Percentiles rank a stretch among this genome's conserved stretches.
These are phyloP conservation scores for Cantharellus anzutake DNA, from an alignment of 768 basidiomycete genomes.

Conservation along the genomic window DNA sequence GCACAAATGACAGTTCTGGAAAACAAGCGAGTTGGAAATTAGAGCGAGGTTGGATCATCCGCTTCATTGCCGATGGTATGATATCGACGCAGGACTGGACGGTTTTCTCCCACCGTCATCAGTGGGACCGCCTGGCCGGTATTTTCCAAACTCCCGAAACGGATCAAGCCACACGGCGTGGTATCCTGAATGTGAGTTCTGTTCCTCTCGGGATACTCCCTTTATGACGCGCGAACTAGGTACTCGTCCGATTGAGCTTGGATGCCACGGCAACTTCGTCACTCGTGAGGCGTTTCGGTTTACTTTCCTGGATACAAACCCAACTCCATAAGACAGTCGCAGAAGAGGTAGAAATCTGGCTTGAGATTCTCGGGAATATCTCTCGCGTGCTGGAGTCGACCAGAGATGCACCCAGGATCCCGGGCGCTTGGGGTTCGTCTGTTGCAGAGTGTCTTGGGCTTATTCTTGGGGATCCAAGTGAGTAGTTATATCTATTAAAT, in stretches of 20 bases:
- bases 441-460: neutral
- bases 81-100: conserved; percentile 60
- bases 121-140: conserved; percentile 75
- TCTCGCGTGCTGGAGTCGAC: conserved; percentile 8
- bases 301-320: conserved; percentile 71
- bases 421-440: neutral
- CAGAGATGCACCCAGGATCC: conserved; percentile 6
- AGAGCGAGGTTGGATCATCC: conserved; percentile 78
- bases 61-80: conserved; percentile 69
- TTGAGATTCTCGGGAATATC: conserved; percentile 19
- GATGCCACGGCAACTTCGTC: conserved; percentile 39
- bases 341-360: conserved; percentile 15
- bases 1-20: conserved; percentile 27
- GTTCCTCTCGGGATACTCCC: conserved; percentile 9
- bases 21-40: conserved; percentile 43
- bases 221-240: too few species aligned
- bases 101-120: conserved; percentile 59
- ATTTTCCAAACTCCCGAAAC: conserved; percentile 47
- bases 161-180: conserved; percentile 32
- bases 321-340: conserved; percentile 24
- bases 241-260: conserved; percentile 20
- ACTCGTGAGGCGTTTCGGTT: conserved; percentile 47
- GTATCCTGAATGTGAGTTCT: conserved; percentile 45
- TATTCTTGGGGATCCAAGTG: neutral
- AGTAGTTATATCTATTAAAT: neutral